Base-by-base conservation (phyloP, 306 rosid genomes). In the Myrica gale region DNA sequence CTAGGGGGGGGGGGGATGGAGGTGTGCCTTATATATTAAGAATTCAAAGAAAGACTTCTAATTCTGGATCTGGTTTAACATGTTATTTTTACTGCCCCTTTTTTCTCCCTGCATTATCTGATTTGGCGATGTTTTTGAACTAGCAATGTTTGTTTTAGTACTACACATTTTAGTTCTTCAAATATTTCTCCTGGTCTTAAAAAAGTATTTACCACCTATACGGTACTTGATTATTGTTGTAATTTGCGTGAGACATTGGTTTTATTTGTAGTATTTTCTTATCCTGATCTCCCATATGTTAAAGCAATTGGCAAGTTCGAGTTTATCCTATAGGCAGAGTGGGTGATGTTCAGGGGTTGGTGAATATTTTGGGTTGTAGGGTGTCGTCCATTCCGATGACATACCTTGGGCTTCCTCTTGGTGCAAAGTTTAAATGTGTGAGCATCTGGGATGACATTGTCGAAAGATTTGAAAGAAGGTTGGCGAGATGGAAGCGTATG, bases 61-160 rank as follows among this genome's bases (percentile, higher is more conserved):
- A 65, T 41, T 65, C 26, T 65, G 47, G 48, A 65, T 20, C 47
- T n/a, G 23, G 26, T 65, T 65, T 65, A 65, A 63, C 15, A n/a
- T 42, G 3, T 60, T 60, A 19, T 60, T 60, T 60, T 17, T 32
- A 16, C 43, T 61, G 67, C 67, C 39, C 23, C 19, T 65, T 17
- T 21, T 8, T 21, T 57, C 20, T 15, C 20, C 9, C 5, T 21
- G 9, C 9, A 21, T 48, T 26, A 26, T 26, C 32, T 26, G 32
- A 26, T 26, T 26, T 1, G 32, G 32, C 32, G 32, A 26, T 26
- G 32, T 26, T 0, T 26, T 26, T 26, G 9, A 2, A 47, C 11
- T 47, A 47, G 3, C 51, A 26, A 26, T 26, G 32, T 26, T 26
- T 26, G 12, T 12, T 47, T 3, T 21, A 57, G 63, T 57, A 21